A percentile compares a stretch with the other conserved stretches of the same genome.
Conservation (phyloP, 257 asterid genomes). For the Primulina huaijiensis region DNA sequence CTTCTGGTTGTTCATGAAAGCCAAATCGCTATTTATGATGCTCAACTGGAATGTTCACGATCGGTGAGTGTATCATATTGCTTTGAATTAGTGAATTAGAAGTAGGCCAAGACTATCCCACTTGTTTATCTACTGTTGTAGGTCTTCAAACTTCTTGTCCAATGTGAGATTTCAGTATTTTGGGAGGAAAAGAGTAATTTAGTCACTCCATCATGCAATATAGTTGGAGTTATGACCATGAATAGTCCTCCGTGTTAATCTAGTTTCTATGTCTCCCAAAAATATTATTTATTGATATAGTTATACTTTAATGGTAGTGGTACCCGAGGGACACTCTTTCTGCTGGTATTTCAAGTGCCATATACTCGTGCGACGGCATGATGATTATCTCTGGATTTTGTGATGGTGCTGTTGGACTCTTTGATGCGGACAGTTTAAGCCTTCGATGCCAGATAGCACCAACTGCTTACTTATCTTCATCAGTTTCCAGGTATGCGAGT, state of each 20-base stretch:
- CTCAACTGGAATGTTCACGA: conserved; percentile 79
- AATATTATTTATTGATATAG: conserved; percentile 12
- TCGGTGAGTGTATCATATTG: conserved; percentile 48
- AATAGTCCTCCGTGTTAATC: background rate
- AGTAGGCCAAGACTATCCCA: background rate
- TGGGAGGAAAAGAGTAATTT: background rate
- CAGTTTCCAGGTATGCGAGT: conserved; percentile 63
- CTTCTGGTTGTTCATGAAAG: conserved; percentile 79
- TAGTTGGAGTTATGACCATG: too few species aligned
- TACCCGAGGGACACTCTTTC: conserved; percentile 78
- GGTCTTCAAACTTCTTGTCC: background rate
- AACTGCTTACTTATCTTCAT: conserved; percentile 63
- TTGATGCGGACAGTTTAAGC: conserved; percentile 63
- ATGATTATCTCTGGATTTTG: conserved; percentile 69
- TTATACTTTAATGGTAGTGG: conserved; percentile 56
- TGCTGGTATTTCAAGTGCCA: conserved; percentile 71
- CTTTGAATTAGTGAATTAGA: background rate
- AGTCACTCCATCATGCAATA: background rate
- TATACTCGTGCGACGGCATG: conserved; percentile 79
- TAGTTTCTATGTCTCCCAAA: background rate
- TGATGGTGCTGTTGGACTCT: conserved; percentile 88
- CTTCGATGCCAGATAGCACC: conserved; percentile 79
- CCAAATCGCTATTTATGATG: conserved; percentile 72
- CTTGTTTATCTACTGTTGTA: background rate
- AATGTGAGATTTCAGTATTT: background rate